A percentile compares a stretch with the other conserved stretches of the same genome.
phyloP scores from a whole-genome alignment of 176 grass and related monocot species.

The Musa troglodytarum region DNA sequence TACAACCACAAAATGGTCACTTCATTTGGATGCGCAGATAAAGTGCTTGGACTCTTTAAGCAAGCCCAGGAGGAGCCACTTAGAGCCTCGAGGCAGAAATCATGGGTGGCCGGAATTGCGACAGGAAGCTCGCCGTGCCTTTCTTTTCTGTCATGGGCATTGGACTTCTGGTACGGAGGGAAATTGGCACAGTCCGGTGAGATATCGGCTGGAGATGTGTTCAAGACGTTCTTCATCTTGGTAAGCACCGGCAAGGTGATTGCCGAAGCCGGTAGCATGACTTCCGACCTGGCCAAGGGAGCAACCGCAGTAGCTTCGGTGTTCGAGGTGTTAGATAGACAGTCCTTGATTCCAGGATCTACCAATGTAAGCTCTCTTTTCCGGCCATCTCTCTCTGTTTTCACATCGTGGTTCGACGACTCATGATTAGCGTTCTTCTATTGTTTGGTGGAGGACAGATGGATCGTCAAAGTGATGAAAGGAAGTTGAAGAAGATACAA shows the following conservation, averaged over 20 bases:
- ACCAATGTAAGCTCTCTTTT: conserved; percentile 34
- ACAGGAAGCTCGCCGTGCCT: conserved; percentile 88
- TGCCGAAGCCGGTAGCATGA: conserved; percentile 97
- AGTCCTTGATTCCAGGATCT: conserved; percentile 59
- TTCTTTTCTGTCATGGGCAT: conserved; percentile 84
- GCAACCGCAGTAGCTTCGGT: conserved; percentile 84
- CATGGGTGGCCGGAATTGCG: conserved; percentile 86
- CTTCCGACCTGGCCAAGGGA: conserved; percentile 92
- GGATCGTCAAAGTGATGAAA: conserved; percentile 28
- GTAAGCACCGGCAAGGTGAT: conserved; percentile 98
- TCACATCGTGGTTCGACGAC: background rate
- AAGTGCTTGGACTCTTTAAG: conserved; percentile 79
- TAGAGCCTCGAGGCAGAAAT: conserved; percentile 69
- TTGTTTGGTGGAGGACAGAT: conserved; percentile 30
- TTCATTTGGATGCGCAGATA: conserved; percentile 67
- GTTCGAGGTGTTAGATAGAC: conserved; percentile 91
- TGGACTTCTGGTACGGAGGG: conserved; percentile 99
- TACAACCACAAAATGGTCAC: conserved; percentile 98
- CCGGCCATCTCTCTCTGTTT: background rate
- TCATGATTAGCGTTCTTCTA: background rate
- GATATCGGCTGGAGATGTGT: conserved; percentile 82
- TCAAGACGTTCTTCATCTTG: conserved; percentile 98
- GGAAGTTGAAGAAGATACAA: conserved; percentile 54
- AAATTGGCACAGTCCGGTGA: conserved; percentile 70
- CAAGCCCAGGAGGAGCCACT: conserved; percentile 74